These are phyloP conservation scores for Zalaria obscura DNA, from an alignment of 2,329 filamentous ascomycete genomes.

Conservation along the genomic window DNA sequence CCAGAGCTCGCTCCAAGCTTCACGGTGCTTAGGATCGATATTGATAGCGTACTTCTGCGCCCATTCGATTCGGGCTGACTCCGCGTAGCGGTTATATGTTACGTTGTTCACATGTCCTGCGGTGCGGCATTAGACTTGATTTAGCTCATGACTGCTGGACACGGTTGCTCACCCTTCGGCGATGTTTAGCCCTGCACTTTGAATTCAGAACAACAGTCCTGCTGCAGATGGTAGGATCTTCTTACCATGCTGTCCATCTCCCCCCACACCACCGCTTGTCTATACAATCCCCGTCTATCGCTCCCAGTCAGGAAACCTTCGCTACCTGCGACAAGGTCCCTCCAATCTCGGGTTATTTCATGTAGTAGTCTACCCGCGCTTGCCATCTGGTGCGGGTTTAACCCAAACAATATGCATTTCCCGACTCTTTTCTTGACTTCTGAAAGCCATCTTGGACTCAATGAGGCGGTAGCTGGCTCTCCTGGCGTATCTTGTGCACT, in stretches of 20 bases:
- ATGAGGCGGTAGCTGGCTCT: conserved; percentile 14
- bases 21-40: conserved; percentile 45
- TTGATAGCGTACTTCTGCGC: conserved; percentile 51
- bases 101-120: conserved; percentile 77
- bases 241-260: conserved; percentile 58
- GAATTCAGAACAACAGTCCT: too few relatives aligned
- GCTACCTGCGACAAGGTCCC: conserved; percentile 54
- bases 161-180: too few relatives aligned
- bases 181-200: too few relatives aligned
- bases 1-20: conserved; percentile 56
- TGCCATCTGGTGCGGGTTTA: conserved; percentile 41
- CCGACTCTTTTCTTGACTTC: conserved; percentile 54
- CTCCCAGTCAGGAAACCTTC: conserved; percentile 60
- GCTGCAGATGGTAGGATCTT: background rate
- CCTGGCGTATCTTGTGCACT: background rate
- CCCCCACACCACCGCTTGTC: conserved; percentile 63
- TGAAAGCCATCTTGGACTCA: conserved; percentile 52
- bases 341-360: conserved; percentile 52
- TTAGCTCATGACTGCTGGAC: too few relatives aligned
- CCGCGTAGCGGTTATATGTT: conserved; percentile 69
- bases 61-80: conserved; percentile 71
- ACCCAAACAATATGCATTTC: conserved; percentile 62
- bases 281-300: conserved; percentile 47
- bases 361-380: conserved; percentile 46
- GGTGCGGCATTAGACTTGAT: background rate